These are phyloP conservation scores for Veloboletus limbatus DNA, from an alignment of 1,284 basidiomycete species.

Conservation along the genomic window DNA sequence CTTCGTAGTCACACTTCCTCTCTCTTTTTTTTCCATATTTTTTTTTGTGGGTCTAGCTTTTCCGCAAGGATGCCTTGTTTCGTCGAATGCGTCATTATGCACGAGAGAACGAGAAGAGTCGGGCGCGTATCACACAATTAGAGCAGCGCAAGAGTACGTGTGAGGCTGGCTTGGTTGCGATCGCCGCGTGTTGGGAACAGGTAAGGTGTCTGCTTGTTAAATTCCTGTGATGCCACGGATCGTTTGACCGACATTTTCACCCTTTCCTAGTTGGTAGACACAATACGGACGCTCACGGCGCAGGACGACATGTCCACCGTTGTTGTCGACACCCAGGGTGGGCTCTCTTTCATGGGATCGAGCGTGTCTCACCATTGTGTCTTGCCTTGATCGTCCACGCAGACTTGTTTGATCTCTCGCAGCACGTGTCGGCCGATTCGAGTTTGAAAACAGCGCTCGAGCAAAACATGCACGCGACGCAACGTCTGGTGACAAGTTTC, in stretches of 20 bases:
- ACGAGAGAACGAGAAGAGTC: conserved; percentile 73
- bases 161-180: conserved; percentile 76
- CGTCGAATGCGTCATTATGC: conserved; percentile 90
- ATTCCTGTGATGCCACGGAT: conserved; percentile 1
- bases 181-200: conserved; percentile 90
- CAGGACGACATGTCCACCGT: conserved; percentile 50
- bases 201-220: conserved; percentile 40
- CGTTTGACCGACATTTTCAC: neutral
- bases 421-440: conserved; percentile 49
- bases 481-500: conserved; percentile 58
- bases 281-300: conserved; percentile 60
- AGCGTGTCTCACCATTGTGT: neutral
- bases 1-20: conserved; percentile 23
- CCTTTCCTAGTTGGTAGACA: conserved; percentile 57
- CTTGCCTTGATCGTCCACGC: neutral
- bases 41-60: conserved; percentile 44
- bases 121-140: conserved; percentile 65
- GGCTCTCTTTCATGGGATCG: conserved; percentile 7
- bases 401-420: conserved; percentile 53
- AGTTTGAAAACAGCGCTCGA: conserved; percentile 49
- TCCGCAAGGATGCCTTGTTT: conserved; percentile 91
- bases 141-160: conserved; percentile 72
- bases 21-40: conserved; percentile 10
- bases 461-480: conserved; percentile 57
- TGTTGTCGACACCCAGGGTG: conserved; percentile 47